Evolutionary conservation across 2,329 filamentous ascomycete genomes (phyloP).

Genomic region (Ilyonectria destructans): DNA sequence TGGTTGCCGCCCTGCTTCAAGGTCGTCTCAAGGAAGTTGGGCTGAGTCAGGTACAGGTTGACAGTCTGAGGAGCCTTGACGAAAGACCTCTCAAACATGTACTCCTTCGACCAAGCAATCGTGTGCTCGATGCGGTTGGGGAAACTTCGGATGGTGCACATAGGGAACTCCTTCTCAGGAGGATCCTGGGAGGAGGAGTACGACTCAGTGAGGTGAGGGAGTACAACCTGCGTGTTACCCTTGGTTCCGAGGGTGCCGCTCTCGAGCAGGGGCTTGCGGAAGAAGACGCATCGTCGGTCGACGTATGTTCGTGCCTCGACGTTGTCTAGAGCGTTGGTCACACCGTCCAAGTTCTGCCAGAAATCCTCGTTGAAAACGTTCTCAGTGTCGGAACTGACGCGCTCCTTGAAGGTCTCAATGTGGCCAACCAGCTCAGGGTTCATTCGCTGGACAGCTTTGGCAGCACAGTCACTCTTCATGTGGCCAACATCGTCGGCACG

Average conservation of each 20-base stretch:
- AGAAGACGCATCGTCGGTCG: constrained; percentile 96
- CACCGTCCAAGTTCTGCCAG: constrained; percentile 89
- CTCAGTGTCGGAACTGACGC: constrained; percentile 93
- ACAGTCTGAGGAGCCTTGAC: constrained; percentile 94
- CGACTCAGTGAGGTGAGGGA: constrained; percentile 93
- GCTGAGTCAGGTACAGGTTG: constrained; percentile 93
- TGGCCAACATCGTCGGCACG: constrained; percentile 93
- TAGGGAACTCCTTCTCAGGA: constrained; percentile 98
- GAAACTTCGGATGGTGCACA: constrained; percentile 98
- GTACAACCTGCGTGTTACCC: constrained; percentile 96
- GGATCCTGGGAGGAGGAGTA: constrained; percentile 97
- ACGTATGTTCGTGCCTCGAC: constrained; percentile 98
- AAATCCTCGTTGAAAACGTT: constrained; percentile 95
- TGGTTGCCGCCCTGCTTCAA: constrained; percentile 96
- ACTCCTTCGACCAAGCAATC: constrained; percentile 96
- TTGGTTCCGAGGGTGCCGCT: constrained; percentile 99
- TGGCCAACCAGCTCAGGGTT: constrained; percentile 93
- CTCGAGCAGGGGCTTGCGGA: constrained; percentile 96
- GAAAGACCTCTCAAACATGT: constrained; percentile 92
- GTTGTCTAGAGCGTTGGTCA: constrained; percentile 98
- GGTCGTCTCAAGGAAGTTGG: constrained; percentile 89
- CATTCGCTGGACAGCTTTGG: constrained; percentile 92
- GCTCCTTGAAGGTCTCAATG: constrained; percentile 88
- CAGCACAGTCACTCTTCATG: constrained; percentile 96
- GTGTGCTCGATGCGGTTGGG: constrained; percentile 99